Evolutionary conservation across 305 asterid species (phyloP).

Genomic region (Petunia hybrid): DNA sequence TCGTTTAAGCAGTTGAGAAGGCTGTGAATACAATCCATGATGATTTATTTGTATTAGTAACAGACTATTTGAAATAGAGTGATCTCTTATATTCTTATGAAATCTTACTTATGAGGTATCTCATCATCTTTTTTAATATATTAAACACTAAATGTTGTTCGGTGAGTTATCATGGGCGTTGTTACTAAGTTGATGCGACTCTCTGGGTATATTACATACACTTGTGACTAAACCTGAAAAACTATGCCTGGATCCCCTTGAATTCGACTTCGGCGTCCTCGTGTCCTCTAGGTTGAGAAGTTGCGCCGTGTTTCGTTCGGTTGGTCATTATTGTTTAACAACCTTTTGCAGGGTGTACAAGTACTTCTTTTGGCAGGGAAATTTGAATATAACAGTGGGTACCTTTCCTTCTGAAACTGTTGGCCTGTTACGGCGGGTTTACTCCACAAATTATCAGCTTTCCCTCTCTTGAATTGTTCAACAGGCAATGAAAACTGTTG

Average conservation of each 20-base stretch:
- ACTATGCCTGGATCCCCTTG: background rate
- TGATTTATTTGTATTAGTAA: background rate
- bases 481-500: conserved; percentile 89
- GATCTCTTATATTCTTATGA: background rate
- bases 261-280: conserved; percentile 17
- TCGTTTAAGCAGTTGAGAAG: background rate
- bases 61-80: background rate
- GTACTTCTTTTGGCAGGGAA: conserved; percentile 92
- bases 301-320: background rate
- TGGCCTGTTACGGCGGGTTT: conserved; percentile 18
- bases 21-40: background rate
- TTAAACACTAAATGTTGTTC: background rate
- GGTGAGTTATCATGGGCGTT: background rate
- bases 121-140: background rate
- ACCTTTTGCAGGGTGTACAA: conserved; percentile 71
- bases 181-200: background rate
- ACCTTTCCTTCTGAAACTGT: conserved; percentile 27
- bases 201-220: background rate
- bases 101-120: background rate
- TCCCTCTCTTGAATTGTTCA: conserved; percentile 36
- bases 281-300: conserved; percentile 24
- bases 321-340: conserved; percentile 1
- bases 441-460: conserved; percentile 29
- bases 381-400: conserved; percentile 62
- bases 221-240: conserved; percentile 4